Evolutionary conservation across 129 eudicot species (phyloP), one percentile per base, ranked within the genome.

Genomic region (Dittrichia graveolens): DNA sequence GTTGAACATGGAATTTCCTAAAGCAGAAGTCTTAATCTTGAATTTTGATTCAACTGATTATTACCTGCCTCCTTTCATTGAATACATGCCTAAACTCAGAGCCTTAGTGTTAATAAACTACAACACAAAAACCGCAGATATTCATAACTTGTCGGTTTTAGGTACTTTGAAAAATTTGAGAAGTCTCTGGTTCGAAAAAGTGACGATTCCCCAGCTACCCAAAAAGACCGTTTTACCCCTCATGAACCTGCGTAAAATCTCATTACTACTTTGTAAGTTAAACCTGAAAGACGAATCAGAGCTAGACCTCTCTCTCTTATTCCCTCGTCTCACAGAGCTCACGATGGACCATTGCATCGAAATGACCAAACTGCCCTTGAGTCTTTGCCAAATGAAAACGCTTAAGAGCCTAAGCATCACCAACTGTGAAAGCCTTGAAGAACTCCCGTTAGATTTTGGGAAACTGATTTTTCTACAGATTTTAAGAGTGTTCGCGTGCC

Each of bases 141-240:
- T 93, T 48, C 85, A 63, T 46, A 93, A 93, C 72, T 41, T 84
- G 68, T 77, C 83, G 5, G 82, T 83, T 24, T 85, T 93, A 42
- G 67, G 84, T 52, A 82, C 74, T 48, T 56, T 84, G 45, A 63
- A 81, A 64, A 85, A 90, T 81, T 72, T 93, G 43, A 80, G 82
- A 83, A 89, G 95, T 82, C 88, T 93, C 65, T 93, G 96, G 98
- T 80, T 87, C 7, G 95, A 93, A 79, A 93, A 85, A 73, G 48
- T 89, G 10, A 63, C 78, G 0, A 79, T 89, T 65, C 96, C 98
- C 19, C 84, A 83, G 12, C 72, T 89, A 59, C 92, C 96, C 19
- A 38, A 46, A 35, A 61, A 77, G 62, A 73, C 82, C 78, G 79
- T 85, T 4, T 47, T 57, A 62, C 91, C 96, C 71, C 81, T 93